Percentiles rank a stretch among this genome's conserved stretches.
These are phyloP conservation scores for Rhodofomes roseus DNA, from an alignment of 1,284 basidiomycete genomes.

Conservation along the genomic window DNA sequence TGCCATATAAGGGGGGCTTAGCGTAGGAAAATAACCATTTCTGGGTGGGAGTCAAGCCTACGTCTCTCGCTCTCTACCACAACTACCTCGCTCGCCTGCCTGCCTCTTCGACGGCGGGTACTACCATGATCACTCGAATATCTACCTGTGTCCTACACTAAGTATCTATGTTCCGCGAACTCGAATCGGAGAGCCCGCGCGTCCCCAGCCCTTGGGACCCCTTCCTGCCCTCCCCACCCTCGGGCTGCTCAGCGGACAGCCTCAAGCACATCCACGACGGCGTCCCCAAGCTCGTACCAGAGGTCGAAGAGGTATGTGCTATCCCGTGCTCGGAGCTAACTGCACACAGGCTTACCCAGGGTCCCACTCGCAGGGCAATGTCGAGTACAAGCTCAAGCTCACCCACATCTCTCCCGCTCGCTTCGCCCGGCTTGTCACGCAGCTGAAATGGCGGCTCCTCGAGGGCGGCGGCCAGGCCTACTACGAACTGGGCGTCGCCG, in stretches of 20 bases:
- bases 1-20: no score
- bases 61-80: background rate
- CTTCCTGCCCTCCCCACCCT: slow-evolving; percentile 53
- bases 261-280: slow-evolving; percentile 20
- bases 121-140: slow-evolving; percentile 67
- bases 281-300: slow-evolving; percentile 64
- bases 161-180: slow-evolving; percentile 70
- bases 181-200: slow-evolving; percentile 70
- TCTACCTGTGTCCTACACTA: slow-evolving; percentile 21
- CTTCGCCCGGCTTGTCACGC: slow-evolving; percentile 81
- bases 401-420: slow-evolving; percentile 66
- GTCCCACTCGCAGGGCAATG: slow-evolving; percentile 52
- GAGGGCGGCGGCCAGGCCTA: slow-evolving; percentile 90
- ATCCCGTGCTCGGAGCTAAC: background rate
- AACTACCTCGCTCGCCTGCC: background rate
- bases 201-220: slow-evolving; percentile 79
- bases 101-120: background rate
- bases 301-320: slow-evolving; percentile 54
- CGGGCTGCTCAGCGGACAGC: slow-evolving; percentile 26
- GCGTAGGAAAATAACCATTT: background rate
- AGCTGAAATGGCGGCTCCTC: slow-evolving; percentile 91
- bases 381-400: slow-evolving; percentile 86
- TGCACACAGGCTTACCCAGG: background rate
- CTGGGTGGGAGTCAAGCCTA: background rate
- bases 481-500: slow-evolving; percentile 88